Conservation (phyloP, 495 filamentous ascomycete species). For the Cercophora newfieldiana region DNA sequence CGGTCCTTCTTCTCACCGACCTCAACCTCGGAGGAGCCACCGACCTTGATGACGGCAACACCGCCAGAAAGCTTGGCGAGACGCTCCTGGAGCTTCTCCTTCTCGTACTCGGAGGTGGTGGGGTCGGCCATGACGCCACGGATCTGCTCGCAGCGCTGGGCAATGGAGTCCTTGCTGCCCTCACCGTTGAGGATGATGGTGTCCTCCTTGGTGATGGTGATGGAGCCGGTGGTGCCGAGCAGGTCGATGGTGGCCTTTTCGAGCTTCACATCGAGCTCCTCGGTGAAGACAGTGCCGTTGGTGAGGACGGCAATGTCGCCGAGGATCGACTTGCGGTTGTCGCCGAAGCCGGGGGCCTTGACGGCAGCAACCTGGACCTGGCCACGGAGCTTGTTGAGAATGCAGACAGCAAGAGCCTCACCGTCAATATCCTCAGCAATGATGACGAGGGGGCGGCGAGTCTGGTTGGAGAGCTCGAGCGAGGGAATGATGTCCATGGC, state of each 20-base stretch:
- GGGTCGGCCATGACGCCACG: constrained; percentile 94
- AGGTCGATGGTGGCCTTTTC: constrained; percentile 95
- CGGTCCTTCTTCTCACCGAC: constrained; percentile 99
- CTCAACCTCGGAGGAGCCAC: constrained; percentile 95
- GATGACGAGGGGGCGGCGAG: constrained; percentile 94
- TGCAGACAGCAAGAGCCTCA: constrained; percentile 97
- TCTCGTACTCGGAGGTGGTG: constrained; percentile 95
- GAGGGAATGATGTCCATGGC: constrained; percentile 98
- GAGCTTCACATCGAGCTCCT: constrained; percentile 97
- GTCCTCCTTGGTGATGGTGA: constrained; percentile 99
- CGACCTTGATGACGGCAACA: constrained; percentile 99
- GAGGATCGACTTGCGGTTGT: constrained; percentile 99
- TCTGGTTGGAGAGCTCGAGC: constrained; percentile 92
- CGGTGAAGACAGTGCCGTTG: constrained; percentile 95
- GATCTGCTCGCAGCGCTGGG: constrained; percentile 98
- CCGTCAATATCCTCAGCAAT: constrained; percentile 99
- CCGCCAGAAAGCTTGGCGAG: constrained; percentile 98
- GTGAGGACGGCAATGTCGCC: constrained; percentile 94
- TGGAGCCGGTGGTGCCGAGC: constrained; percentile 94
- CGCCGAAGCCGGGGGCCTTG: constrained; percentile 98
- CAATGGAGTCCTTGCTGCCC: constrained; percentile 89
- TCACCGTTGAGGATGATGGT: constrained; percentile 98
- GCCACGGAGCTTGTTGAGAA: constrained; percentile 98
- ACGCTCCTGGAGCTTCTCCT: constrained; percentile 99
- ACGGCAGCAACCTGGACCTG: constrained; percentile 98